A percentile compares a stretch with the other conserved stretches of the same genome.
Evolutionary conservation across 495 filamentous ascomycete genomes (phyloP).

Genomic region (Glutinoglossum americanum): DNA sequence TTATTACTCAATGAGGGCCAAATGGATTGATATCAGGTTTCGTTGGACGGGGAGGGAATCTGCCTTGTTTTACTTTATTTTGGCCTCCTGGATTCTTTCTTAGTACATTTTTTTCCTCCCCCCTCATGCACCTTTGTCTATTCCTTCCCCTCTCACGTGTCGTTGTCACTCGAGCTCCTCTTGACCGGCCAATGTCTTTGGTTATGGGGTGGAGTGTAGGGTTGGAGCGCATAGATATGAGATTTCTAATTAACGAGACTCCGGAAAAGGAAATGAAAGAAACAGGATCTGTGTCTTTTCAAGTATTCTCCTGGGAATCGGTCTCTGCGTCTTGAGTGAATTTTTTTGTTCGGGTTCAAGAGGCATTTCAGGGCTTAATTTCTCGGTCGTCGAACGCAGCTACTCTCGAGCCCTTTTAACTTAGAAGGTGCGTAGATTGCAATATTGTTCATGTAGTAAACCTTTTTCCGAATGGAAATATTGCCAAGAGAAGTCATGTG

Average conservation of each 20-base stretch:
- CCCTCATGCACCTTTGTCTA: background rate
- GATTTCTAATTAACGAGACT: background rate
- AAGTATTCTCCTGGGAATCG: too few species aligned
- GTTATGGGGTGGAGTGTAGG: background rate
- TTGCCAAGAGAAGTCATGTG: background rate
- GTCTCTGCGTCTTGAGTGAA: too few species aligned
- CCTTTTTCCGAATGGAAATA: too few species aligned
- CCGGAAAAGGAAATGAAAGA: background rate
- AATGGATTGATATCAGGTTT: slow-evolving; percentile 31
- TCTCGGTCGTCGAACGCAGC: too few species aligned
- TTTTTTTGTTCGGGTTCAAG: too few species aligned
- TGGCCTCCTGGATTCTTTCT: background rate
- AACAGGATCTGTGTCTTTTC: background rate
- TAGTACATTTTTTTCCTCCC: background rate
- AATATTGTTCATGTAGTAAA: too few species aligned
- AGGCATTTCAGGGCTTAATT: too few species aligned
- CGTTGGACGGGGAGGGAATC: background rate
- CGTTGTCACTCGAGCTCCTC: background rate
- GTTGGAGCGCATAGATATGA: background rate
- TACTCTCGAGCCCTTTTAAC: too few species aligned
- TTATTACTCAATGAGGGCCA: slow-evolving; percentile 88
- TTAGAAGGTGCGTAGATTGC: too few species aligned
- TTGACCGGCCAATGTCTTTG: background rate
- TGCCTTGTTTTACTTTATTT: background rate
- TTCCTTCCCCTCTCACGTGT: background rate